Evolutionary conservation across 2,329 filamentous ascomycete species (phyloP).

Genomic region (Zalaria sp.): DNA sequence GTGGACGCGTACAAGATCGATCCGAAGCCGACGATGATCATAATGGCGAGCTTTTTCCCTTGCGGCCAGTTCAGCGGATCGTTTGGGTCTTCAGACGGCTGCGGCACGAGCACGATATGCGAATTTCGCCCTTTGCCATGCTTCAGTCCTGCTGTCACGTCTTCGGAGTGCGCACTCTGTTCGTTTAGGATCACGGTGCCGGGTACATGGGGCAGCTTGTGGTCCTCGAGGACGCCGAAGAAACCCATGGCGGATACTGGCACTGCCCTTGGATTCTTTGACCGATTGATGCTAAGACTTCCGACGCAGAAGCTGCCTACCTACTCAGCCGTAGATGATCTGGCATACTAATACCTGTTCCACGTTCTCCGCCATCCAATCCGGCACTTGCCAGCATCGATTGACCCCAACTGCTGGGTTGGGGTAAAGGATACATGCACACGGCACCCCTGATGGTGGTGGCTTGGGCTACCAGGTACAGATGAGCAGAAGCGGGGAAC

Average conservation of each 20-base stretch:
- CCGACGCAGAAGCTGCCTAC: too few relatives aligned
- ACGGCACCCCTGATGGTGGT: too few relatives aligned
- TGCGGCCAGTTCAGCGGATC: constrained; percentile 21
- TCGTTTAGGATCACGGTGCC: constrained; percentile 6
- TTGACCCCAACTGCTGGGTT: too few relatives aligned
- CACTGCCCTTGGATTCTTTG: not conserved
- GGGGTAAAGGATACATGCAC: too few relatives aligned
- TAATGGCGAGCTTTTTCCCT: constrained; percentile 19
- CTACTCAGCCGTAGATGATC: too few relatives aligned
- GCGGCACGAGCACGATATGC: constrained; percentile 6
- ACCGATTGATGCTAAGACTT: too few relatives aligned
- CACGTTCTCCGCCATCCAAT: too few relatives aligned
- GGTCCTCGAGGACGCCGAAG: constrained; percentile 5
- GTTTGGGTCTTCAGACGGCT: constrained; percentile 13
- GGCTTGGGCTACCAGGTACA: too few relatives aligned
- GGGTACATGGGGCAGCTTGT: constrained; percentile 6
- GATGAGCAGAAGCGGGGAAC: too few relatives aligned
- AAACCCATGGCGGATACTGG: constrained; percentile 4
- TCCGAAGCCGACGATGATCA: constrained; percentile 18
- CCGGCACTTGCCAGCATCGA: too few relatives aligned
- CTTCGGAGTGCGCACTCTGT: constrained; percentile 4
- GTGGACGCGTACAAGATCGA: constrained; percentile 18
- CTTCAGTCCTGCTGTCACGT: constrained; percentile 1
- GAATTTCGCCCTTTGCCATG: constrained; percentile 8
- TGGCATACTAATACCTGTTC: too few relatives aligned